Conservation (phyloP, 805 yeast genomes). For the Clavispora carvajalis region DNA sequence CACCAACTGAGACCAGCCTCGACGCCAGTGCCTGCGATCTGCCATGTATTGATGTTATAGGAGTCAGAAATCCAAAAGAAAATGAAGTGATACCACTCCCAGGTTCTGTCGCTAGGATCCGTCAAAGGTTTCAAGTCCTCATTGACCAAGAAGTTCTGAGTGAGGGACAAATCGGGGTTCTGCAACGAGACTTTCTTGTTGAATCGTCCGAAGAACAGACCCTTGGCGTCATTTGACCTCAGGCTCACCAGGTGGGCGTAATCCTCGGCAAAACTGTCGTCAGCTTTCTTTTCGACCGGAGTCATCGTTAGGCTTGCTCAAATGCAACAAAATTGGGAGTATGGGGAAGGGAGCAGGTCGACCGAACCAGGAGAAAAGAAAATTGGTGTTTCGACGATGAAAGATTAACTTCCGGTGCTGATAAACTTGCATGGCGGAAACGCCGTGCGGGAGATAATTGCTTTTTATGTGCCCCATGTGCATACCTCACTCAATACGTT, state of each 20-base stretch:
- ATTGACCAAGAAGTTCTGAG: background rate
- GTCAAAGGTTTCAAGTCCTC: slow-evolving; percentile 1
- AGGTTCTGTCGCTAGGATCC: background rate
- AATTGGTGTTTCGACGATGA: background rate
- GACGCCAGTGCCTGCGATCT: slow-evolving; percentile 2
- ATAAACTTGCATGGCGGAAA: background rate
- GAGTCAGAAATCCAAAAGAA: slow-evolving; percentile 3
- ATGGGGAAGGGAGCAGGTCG: no score
- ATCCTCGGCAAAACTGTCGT: background rate
- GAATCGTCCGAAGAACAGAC: background rate
- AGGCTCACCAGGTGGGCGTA: background rate
- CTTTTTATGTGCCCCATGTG: slow-evolving; percentile 1
- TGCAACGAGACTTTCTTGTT: background rate
- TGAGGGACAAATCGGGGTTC: background rate
- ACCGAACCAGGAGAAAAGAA: no score
- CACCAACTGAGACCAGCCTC: slow-evolving; percentile 3
- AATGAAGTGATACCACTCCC: slow-evolving; percentile 1
- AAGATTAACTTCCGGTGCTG: background rate
- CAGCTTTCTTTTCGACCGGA: background rate
- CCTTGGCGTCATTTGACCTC: background rate
- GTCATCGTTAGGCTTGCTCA: no score
- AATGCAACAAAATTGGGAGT: no score
- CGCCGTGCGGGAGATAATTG: no score
- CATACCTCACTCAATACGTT: slow-evolving; percentile 11
- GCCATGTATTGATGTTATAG: slow-evolving; percentile 2